Evolutionary conservation across 495 filamentous ascomycete genomes (phyloP), one percentile per base, ranked within the genome.

Genomic region (Talaromyces borbonicus): DNA sequence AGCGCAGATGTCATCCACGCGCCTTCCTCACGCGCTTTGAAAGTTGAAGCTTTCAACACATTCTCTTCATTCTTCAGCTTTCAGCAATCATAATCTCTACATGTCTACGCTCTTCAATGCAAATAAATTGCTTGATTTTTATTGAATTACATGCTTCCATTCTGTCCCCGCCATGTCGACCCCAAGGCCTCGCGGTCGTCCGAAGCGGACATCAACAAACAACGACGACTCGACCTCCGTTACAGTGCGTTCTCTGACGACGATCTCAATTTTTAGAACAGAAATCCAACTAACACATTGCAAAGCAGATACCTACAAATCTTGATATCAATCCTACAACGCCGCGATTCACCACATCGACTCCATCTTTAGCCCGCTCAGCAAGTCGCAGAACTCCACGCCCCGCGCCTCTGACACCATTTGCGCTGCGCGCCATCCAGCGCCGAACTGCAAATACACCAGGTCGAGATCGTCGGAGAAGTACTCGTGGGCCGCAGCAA

Each of bases 391-490:
- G 47, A 40, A 57, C 63, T 49, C 59, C 48, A 12, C 50, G 43
- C 6, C 59, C 55, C 20, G 69, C 72, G 30, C 78, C 75, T 9
- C 66, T 77, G 22, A 92, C 86, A 6, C 85, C 86, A 0, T 80
- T 89, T 67, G 83, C 79, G 20, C 73, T 83, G 43, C 78, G 81
- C 40, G 79, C 83, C 12, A 74, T 86, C 40, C 79, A 87, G 51
- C 79, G 85, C 35, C 77, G 83, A 29, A 77, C 81, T n/a, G 83
- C 80, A n/a, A 74, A 80, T 48, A 90, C 85, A 0, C 84, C 86
- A 20, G 81, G 75, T 19, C 70, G 75, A n/a, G 71, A 75, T 42
- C 74, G 83, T 3, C 69, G 85, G 42, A 73, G 73, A 46, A 88
- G 83, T 51, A 68, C 77, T 16, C 72, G 79, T 31, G 43, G 43